Percentiles rank a stretch among this genome's conserved stretches.
These are phyloP conservation scores for Botrytis aclada DNA, from an alignment of 2,329 filamentous ascomycete species.

Conservation along the genomic window DNA sequence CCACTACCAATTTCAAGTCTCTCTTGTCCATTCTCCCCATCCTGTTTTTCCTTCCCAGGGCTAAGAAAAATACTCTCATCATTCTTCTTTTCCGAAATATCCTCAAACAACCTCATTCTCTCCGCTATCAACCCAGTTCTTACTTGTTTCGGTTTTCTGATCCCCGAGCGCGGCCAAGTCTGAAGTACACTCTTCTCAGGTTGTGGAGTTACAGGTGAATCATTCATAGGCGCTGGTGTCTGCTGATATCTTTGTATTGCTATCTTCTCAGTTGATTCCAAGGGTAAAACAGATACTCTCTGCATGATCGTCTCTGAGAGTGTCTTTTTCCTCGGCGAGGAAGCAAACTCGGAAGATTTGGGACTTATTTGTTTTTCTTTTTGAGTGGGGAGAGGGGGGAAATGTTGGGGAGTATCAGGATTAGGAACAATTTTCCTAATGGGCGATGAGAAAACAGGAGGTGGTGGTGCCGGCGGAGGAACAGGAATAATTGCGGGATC, in stretches of 20 bases:
- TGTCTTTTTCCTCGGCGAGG: not conserved
- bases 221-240: not conserved
- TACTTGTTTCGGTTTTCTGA: not conserved
- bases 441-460: not conserved
- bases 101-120: slow-evolving; percentile 32
- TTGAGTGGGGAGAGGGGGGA: not conserved
- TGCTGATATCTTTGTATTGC: not conserved
- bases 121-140: slow-evolving; percentile 30
- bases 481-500: not conserved
- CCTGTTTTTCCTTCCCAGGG: not conserved
- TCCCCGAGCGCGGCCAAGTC: not conserved
- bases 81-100: not conserved
- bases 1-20: not conserved
- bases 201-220: not conserved
- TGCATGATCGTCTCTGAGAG: not conserved
- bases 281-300: not conserved
- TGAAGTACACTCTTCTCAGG: not conserved
- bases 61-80: not conserved
- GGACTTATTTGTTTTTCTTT: not conserved
- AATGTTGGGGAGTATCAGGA: not conserved
- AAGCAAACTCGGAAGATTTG: not conserved
- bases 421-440: not conserved
- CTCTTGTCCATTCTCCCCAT: slow-evolving; percentile 16
- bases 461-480: not conserved
- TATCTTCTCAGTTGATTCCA: not conserved